Percentiles rank a stretch among this genome's conserved stretches.
Conservation (phyloP, 805 yeast genomes). For the Spencermartinsiella europaea region DNA sequence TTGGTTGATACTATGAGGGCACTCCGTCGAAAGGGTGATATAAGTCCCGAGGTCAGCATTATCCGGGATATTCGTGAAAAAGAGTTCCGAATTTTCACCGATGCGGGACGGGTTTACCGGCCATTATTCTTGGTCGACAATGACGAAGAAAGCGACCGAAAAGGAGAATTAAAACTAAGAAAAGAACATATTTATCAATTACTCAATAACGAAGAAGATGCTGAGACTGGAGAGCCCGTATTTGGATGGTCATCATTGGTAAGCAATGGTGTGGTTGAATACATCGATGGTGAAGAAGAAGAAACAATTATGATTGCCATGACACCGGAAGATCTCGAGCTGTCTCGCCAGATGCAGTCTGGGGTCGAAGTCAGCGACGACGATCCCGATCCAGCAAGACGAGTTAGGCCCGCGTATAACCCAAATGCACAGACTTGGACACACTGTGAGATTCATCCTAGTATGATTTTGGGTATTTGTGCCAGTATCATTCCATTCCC, state of each 20-base stretch:
- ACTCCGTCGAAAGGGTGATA: slow-evolving; percentile 91
- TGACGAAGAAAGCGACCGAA: slow-evolving; percentile 43
- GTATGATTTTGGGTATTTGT: slow-evolving; percentile 97
- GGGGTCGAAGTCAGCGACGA: slow-evolving; percentile 35
- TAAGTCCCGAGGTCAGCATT: slow-evolving; percentile 92
- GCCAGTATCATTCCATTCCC: slow-evolving; percentile 99
- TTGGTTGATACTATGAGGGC: slow-evolving; percentile 86
- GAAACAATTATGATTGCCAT: slow-evolving; percentile 98
- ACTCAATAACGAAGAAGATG: slow-evolving; percentile 42
- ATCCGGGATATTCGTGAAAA: slow-evolving; percentile 95
- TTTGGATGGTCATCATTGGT: slow-evolving; percentile 85
- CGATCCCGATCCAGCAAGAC: slow-evolving; percentile 67
- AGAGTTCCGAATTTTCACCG: slow-evolving; percentile 93
- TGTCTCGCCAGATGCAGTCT: slow-evolving; percentile 42
- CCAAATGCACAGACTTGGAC: slow-evolving; percentile 81
- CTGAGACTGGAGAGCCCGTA: slow-evolving; percentile 38
- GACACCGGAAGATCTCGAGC: slow-evolving; percentile 94
- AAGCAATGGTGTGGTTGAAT: slow-evolving; percentile 84
- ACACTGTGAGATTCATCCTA: slow-evolving; percentile 98
- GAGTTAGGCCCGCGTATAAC: slow-evolving; percentile 67
- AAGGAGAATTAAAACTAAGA: slow-evolving; percentile 75
- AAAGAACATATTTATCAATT: slow-evolving; percentile 79
- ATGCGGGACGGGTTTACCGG: slow-evolving; percentile 97
- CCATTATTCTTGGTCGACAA: slow-evolving; percentile 93
- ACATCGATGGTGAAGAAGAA: slow-evolving; percentile 98